A percentile compares a stretch with the other conserved stretches of the same genome.
Evolutionary conservation across 2,329 filamentous ascomycete species (phyloP).

Genomic region (Dothistroma pini): DNA sequence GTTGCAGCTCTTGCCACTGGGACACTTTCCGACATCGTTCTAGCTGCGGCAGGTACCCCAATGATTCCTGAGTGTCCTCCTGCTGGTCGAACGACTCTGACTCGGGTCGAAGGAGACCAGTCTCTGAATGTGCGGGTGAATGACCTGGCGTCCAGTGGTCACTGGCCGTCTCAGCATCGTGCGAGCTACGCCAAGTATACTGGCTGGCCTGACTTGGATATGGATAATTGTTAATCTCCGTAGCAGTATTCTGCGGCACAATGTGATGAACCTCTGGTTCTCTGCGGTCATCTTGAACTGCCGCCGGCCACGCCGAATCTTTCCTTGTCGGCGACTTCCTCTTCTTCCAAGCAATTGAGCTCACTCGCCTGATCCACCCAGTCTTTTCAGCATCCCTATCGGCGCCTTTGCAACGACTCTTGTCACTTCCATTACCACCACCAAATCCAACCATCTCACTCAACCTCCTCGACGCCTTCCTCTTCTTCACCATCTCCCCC

Average conservation of each 20-base stretch:
- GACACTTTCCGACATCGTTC: background rate
- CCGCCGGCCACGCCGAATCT: background rate
- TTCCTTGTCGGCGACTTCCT: background rate
- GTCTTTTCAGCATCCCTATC: background rate
- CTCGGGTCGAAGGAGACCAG: background rate
- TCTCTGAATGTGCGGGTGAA: background rate
- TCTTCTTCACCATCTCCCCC: background rate
- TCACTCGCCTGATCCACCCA: background rate
- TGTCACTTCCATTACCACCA: background rate
- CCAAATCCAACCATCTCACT: background rate
- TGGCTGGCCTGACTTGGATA: background rate
- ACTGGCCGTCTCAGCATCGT: background rate
- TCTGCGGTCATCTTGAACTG: background rate
- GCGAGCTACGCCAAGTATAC: background rate
- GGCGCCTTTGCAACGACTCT: background rate
- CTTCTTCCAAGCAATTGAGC: background rate
- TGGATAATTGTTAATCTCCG: background rate
- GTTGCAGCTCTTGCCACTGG: background rate
- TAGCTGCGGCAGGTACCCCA: background rate
- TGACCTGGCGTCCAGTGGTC: background rate
- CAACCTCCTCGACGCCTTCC: slow-evolving; percentile 1
- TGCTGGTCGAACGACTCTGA: background rate
- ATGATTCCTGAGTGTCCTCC: background rate
- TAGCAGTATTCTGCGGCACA: background rate
- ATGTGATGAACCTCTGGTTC: background rate